Evolutionary conservation across 2,329 filamentous ascomycete species (phyloP).

Genomic region (Colletotrichum sp.): DNA sequence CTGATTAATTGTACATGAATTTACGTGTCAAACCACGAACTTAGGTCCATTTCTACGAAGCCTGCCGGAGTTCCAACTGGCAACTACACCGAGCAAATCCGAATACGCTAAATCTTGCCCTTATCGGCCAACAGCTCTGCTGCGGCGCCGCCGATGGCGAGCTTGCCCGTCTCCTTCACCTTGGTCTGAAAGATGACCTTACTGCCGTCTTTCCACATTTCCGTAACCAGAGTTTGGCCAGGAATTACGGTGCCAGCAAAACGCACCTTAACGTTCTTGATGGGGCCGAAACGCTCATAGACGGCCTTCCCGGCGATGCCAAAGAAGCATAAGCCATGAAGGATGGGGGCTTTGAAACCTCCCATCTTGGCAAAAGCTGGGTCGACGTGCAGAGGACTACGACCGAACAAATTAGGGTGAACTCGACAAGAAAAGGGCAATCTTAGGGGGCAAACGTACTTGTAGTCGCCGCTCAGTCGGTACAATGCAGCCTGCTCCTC

Average conservation of each 20-base stretch:
- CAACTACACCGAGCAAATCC: neutral
- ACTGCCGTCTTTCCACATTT: constrained; percentile 91
- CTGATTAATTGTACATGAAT: neutral
- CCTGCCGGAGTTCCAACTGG: neutral
- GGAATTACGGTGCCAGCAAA: constrained; percentile 87
- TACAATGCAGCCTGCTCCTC: constrained; percentile 95
- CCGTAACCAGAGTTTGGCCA: constrained; percentile 87
- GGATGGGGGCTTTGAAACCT: constrained; percentile 91
- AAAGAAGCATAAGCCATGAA: constrained; percentile 97
- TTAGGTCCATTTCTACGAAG: neutral
- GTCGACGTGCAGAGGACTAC: constrained; percentile 87
- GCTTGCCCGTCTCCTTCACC: constrained; percentile 92
- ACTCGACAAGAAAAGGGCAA: neutral
- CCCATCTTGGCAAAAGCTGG: constrained; percentile 93
- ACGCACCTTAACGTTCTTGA: constrained; percentile 91
- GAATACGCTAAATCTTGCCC: constrained; percentile 29
- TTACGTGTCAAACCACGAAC: neutral
- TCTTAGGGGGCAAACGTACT: constrained; percentile 50
- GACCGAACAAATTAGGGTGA: neutral
- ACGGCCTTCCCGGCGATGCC: constrained; percentile 92
- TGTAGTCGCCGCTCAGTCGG: constrained; percentile 91
- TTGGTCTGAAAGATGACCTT: constrained; percentile 84
- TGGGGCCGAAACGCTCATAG: constrained; percentile 80
- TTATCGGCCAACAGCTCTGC: constrained; percentile 67
- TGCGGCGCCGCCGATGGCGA: constrained; percentile 81